Conservation (phyloP, 2,329 filamentous ascomycete species). For the Juglanconis sp. region DNA sequence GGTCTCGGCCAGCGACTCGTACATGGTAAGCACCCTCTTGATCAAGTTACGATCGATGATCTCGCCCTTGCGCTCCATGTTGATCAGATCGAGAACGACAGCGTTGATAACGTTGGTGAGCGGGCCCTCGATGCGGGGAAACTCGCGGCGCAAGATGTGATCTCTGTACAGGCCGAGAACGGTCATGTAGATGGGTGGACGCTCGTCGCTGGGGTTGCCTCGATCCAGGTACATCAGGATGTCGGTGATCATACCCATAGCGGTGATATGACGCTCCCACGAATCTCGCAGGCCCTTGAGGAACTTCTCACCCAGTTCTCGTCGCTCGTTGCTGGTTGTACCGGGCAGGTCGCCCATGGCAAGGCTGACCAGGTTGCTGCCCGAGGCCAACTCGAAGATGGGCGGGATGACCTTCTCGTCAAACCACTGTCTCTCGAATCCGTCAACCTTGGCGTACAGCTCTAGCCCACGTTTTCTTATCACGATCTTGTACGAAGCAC, state of each 20-base stretch:
- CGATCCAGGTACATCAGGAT: slow-evolving; percentile 98
- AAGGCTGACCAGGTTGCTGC: slow-evolving; percentile 57
- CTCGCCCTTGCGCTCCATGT: slow-evolving; percentile 88
- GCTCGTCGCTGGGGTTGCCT: slow-evolving; percentile 57
- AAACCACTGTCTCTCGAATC: slow-evolving; percentile 82
- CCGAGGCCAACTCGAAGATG: slow-evolving; percentile 69
- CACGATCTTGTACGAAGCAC: slow-evolving; percentile 90
- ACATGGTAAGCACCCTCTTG: slow-evolving; percentile 81
- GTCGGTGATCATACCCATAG: slow-evolving; percentile 95
- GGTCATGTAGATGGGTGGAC: slow-evolving; percentile 76
- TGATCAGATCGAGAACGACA: slow-evolving; percentile 84
- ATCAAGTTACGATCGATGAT: slow-evolving; percentile 80
- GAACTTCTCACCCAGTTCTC: slow-evolving; percentile 79
- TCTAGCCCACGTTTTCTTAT: slow-evolving; percentile 79
- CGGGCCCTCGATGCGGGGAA: slow-evolving; percentile 37
- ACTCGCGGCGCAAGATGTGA: slow-evolving; percentile 61
- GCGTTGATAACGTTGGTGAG: slow-evolving; percentile 74
- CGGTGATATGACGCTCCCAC: slow-evolving; percentile 87
- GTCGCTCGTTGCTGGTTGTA: slow-evolving; percentile 72
- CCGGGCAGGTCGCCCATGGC: slow-evolving; percentile 54
- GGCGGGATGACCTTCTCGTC: slow-evolving; percentile 66
- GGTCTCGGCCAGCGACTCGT: slow-evolving; percentile 82
- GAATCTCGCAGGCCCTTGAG: slow-evolving; percentile 70
- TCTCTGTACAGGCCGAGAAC: slow-evolving; percentile 88
- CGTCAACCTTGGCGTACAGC: slow-evolving; percentile 76